These are phyloP conservation scores for Cladosporium austrohemisphaericum DNA, from an alignment of 2,329 filamentous ascomycete species.

Conservation along the genomic window DNA sequence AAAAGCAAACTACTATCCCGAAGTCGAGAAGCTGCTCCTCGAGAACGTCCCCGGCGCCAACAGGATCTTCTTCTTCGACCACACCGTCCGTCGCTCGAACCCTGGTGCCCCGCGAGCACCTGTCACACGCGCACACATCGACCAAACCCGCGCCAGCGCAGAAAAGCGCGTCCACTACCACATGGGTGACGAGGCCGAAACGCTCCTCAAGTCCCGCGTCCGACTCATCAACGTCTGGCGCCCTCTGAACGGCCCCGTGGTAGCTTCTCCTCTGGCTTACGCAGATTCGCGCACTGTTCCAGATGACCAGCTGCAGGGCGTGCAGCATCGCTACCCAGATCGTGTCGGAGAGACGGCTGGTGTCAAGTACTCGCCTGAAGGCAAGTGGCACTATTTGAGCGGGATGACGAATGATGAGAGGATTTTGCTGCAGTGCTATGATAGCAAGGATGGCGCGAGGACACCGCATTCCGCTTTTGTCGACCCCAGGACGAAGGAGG, in stretches of 20 bases:
- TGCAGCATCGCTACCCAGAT: conserved; percentile 70
- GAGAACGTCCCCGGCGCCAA: conserved; percentile 62
- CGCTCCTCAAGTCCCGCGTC: conserved; percentile 64
- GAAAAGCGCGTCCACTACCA: conserved; percentile 65
- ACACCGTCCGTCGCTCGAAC: conserved; percentile 71
- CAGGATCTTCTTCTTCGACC: conserved; percentile 74
- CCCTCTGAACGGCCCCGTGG: conserved; percentile 55
- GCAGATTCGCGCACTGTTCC: conserved; percentile 54
- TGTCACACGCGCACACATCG: conserved; percentile 73
- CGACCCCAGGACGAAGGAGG: conserved; percentile 69
- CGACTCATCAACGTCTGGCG: conserved; percentile 88
- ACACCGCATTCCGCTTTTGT: conserved; percentile 74
- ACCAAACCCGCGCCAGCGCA: conserved; percentile 69
- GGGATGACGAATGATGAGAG: conserved; percentile 65
- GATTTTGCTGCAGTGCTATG: conserved; percentile 50
- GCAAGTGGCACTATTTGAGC: conserved; percentile 76
- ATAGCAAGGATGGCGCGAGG: conserved; percentile 37
- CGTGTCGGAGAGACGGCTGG: conserved; percentile 71
- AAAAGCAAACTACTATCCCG: conserved; percentile 72
- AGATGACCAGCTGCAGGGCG: conserved; percentile 63
- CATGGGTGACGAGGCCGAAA: conserved; percentile 63
- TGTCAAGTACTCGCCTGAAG: conserved; percentile 57
- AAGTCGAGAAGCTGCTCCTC: conserved; percentile 70
- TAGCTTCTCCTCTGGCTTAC: conserved; percentile 55
- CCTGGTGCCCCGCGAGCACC: conserved; percentile 61